Base-by-base conservation (phyloP, 2,329 filamentous ascomycete genomes). In the Hypoxylon sp. region DNA sequence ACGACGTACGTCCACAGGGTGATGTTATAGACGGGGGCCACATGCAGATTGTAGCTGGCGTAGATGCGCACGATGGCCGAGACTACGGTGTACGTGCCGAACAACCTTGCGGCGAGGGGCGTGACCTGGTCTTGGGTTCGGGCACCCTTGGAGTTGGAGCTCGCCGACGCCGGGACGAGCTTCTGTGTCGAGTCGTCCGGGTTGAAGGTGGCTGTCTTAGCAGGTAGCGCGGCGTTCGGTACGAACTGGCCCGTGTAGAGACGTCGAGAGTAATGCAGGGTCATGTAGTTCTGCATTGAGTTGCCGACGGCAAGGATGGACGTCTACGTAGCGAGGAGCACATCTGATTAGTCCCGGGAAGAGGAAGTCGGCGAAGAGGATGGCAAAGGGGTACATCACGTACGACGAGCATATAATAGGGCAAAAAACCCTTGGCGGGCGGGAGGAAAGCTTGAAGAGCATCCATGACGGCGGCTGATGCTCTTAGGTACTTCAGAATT, bases 41-140 rank as follows among this genome's bases (percentile, higher is more conserved):
- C 82, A 64, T 86, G 80, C 62, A 96, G 85, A 74, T 96, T 82
- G 77, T 96, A 96, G 27, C 91, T 90, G 3, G 91, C 91, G 71
- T 96, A 96, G 65, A 92, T 78, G 48, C 93, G 86, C 40, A 96
- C 83, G 47, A 96, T 78, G 56, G 87, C 84, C 4, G 89, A 88
- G 56, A 96, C 80, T 55, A 94, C 82, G 0, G 93, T 96, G 88
- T 92, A 97, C 24, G 91, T 95, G 50, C 90, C 92, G 73, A 96
- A 96, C 17, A 91, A 87, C 63, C 91, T 88, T 21, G 88, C 88
- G 9, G 87, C 88, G 24, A 97, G 85, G 4, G 89, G 86, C 4
- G 90, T 93, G 53, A 91, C 84, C 74, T 87, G 84, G 69, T 86
- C 83, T 55, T 75, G 69, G 5, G 67, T 40, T 75, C 80, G 73